A percentile compares a stretch with the other conserved stretches of the same genome.
These are phyloP conservation scores for Aspergillus jensenii DNA, from an alignment of 2,329 filamentous ascomycete genomes.

Conservation along the genomic window DNA sequence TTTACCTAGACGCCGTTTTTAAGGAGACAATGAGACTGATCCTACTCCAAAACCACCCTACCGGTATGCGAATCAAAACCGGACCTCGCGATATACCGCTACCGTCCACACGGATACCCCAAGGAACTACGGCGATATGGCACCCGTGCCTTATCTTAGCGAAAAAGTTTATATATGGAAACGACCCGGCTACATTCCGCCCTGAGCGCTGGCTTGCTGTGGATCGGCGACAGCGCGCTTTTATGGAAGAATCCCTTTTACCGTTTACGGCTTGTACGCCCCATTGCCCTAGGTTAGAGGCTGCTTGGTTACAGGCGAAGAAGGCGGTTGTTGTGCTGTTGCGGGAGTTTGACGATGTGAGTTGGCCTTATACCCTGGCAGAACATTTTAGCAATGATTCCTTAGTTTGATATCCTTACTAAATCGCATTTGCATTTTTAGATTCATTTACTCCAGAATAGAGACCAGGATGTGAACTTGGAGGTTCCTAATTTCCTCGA, in stretches of 20 bases:
- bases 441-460: slow-evolving; percentile 1
- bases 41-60: background rate
- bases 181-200: slow-evolving; percentile 4
- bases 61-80: background rate
- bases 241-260: slow-evolving; percentile 14
- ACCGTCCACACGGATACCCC: background rate
- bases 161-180: slow-evolving; percentile 9
- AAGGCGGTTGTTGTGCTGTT: slow-evolving; percentile 16
- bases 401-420: background rate
- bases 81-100: background rate
- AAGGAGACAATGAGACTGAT: slow-evolving; percentile 18
- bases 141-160: slow-evolving; percentile 7
- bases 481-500: background rate
- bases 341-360: slow-evolving; percentile 17
- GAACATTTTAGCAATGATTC: too few relatives aligned
- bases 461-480: background rate
- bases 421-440: background rate
- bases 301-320: slow-evolving; percentile 17
- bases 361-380: background rate
- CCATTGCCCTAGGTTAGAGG: background rate
- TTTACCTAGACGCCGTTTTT: slow-evolving; percentile 18
- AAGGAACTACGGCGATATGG: slow-evolving; percentile 9
- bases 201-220: slow-evolving; percentile 18
- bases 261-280: background rate
- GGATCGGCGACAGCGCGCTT: background rate